These are phyloP conservation scores for Exophiala lecanii-corni DNA, from an alignment of 2,329 filamentous ascomycete species.

Conservation along the genomic window DNA sequence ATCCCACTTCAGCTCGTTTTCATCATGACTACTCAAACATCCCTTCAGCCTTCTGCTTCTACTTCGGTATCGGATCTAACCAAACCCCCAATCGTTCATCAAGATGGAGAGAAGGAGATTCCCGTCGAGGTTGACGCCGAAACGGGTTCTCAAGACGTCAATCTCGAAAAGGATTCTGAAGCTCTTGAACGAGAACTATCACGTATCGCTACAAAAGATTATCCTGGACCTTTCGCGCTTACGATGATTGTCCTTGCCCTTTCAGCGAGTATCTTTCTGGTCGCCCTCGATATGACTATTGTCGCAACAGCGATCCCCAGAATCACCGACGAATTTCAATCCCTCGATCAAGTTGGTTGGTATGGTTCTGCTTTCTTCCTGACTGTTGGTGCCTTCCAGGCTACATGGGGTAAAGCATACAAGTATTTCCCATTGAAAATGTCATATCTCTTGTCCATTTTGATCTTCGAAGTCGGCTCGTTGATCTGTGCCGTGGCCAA, in stretches of 20 bases:
- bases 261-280: conserved; percentile 24
- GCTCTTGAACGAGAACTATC: conserved; percentile 22
- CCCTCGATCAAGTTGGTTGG: conserved; percentile 33
- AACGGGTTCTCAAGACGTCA: background rate
- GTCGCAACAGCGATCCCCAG: conserved; percentile 33
- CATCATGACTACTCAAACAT: conserved; percentile 13
- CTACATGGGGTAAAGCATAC: conserved; percentile 32
- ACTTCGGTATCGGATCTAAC: conserved; percentile 20
- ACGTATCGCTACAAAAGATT: conserved; percentile 26
- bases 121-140: background rate
- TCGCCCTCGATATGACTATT: conserved; percentile 30
- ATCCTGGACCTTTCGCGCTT: conserved; percentile 23
- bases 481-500: conserved; percentile 39
- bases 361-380: conserved; percentile 37
- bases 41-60: conserved; percentile 13
- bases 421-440: conserved; percentile 32
- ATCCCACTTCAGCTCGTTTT: too few species aligned
- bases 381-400: conserved; percentile 31
- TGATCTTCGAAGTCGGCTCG: conserved; percentile 42
- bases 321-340: conserved; percentile 34
- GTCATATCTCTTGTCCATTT: conserved; percentile 33
- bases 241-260: conserved; percentile 25
- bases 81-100: conserved; percentile 17
- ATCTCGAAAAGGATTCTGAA: conserved; percentile 6
- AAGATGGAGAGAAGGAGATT: conserved; percentile 13